Conservation (phyloP, 163 green algal genomes). For the Smithsoniella earleae region DNA sequence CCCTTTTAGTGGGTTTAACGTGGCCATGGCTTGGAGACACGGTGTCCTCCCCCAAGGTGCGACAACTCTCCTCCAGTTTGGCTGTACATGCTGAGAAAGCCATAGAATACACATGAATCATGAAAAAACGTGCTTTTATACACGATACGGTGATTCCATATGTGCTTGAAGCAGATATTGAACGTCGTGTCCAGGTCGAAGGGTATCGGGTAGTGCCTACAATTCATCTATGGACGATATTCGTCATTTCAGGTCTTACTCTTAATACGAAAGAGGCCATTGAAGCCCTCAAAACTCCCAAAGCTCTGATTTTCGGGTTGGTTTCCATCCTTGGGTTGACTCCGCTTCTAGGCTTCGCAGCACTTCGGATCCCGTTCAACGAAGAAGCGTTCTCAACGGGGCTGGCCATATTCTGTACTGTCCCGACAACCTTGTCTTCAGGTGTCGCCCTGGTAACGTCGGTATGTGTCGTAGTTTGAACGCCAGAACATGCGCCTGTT, state of each 20-base stretch:
- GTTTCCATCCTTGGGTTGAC: conserved; percentile 8
- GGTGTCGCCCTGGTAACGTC: conserved; percentile 54
- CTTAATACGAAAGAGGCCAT: conserved; percentile 26
- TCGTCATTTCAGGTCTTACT: conserved; percentile 19
- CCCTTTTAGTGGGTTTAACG: not conserved
- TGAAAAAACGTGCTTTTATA: too few relatives aligned
- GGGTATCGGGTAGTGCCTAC: conserved; percentile 12
- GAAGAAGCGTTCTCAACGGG: conserved; percentile 49
- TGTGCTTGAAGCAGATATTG: not conserved
- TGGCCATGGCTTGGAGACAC: conserved; percentile 29
- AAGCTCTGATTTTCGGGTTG: conserved; percentile 6
- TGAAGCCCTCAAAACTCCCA: conserved; percentile 1
- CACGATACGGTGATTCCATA: not conserved
- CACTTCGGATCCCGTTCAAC: conserved; percentile 2
- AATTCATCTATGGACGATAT: conserved; percentile 27
- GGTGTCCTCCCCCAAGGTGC: conserved; percentile 15
- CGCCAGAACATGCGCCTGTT: not conserved
- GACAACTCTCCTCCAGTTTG: too few relatives aligned
- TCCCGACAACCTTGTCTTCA: conserved; percentile 62
- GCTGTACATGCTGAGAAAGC: too few relatives aligned
- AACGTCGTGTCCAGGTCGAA: conserved; percentile 2
- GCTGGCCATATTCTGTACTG: conserved; percentile 66
- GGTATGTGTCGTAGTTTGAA: not conserved
- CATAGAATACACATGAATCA: too few relatives aligned
- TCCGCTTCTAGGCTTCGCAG: conserved; percentile 14